Evolutionary conservation across 371 early-diverging fungal genomes (phyloP), one percentile per base, ranked within the genome.

Genomic region (Zychaea mexicana): DNA sequence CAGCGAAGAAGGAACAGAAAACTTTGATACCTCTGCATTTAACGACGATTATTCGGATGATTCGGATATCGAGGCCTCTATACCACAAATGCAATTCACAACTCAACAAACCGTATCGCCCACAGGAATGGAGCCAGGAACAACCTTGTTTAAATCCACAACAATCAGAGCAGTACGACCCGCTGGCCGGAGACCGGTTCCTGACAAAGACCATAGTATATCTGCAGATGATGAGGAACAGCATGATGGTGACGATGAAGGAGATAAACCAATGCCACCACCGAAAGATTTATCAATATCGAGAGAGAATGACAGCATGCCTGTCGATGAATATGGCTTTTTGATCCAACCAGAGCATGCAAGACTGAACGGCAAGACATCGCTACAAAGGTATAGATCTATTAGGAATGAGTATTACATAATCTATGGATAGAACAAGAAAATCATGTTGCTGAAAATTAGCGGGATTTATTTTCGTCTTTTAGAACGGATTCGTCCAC

Each of bases 291-390:
- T 4, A 22, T 49, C 49, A 4, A 49, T 24, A n/a, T n/a, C n/a
- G n/a, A 24, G 24, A 49, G 9, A 49, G 2, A 49, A 49, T n/a
- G n/a, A 15, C 15, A 13, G 56, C 53, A 55, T n/a, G 32, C 33
- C 69, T 17, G 71, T 82, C 6, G 84, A 85, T 57, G 80, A 85
- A 61, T 85, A 82, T 65, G 89, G 89, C 1, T 88, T 89, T 54
- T 68, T 87, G n/a, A 61, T 73, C 55, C 71, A 74, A 38, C 60
- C 74, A 47, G 54, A 58, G 19, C 58, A 42, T 27, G 54, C 61
- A 39, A 58, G 33, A 53, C 26, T 49, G 6, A 42, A 42, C 8
- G 36, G 19, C 21, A 32, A 33, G 1, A 17, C 60, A 26, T 17
- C 52, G 10, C n/a, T 61, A 19, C 49, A 61, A 17, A 49, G 60